These are phyloP conservation scores for Fragaria iinumae DNA, from an alignment of 306 rosid genomes.

Conservation along the genomic window DNA sequence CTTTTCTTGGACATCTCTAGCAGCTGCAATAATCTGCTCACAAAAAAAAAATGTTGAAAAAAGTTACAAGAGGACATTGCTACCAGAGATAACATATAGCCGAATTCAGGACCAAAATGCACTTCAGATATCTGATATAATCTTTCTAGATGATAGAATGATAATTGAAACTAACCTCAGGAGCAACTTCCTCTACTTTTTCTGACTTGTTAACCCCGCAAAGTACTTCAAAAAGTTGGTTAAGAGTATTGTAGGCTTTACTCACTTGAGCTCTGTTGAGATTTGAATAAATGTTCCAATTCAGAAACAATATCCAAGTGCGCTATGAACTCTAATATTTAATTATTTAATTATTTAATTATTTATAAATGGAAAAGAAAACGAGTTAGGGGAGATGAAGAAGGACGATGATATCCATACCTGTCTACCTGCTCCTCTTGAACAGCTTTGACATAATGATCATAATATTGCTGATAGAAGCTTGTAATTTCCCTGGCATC, in stretches of 20 bases:
- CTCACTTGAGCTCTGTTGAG: conserved; percentile 85
- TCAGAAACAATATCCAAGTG: background rate
- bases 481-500: conserved; percentile 92
- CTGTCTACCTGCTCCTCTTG: conserved; percentile 93
- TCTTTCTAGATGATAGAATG: conserved; percentile 1
- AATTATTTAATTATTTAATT: background rate
- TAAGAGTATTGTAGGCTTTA: conserved; percentile 90
- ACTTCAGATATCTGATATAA: background rate
- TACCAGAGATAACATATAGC: background rate
- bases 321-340: background rate
- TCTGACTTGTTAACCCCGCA: conserved; percentile 95
- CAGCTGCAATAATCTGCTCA: conserved; percentile 90
- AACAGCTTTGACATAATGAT: conserved; percentile 80
- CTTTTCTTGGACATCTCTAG: conserved; percentile 97
- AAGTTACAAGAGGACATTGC: background rate
- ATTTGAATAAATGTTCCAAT: conserved; percentile 4
- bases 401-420: conserved; percentile 28
- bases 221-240: conserved; percentile 95
- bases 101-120: background rate
- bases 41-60: background rate
- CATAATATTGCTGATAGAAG: conserved; percentile 93
- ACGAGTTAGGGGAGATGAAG: background rate
- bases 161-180: conserved; percentile 63
- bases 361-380: background rate
- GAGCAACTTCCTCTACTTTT: conserved; percentile 98